Base-by-base conservation (phyloP, 1,284 basidiomycete species). In the Rhodotorula sp. region DNA sequence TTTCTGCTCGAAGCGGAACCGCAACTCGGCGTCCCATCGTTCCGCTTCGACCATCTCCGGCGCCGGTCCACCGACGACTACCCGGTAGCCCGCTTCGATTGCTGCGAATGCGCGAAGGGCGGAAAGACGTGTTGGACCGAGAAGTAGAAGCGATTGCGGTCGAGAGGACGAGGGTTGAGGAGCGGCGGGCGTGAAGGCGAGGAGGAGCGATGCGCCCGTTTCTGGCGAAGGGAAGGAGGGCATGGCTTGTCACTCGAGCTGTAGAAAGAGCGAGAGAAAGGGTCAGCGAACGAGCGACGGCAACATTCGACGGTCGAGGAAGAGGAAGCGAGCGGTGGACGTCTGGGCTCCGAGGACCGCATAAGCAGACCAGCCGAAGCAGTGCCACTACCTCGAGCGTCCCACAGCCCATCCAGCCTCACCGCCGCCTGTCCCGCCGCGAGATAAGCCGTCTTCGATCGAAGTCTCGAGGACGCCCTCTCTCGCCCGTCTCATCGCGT, bases 31-130 rank as follows among this genome's bases (percentile, higher is more conserved):
- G 79, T 89, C 89, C 3, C 86, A 79, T 78, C 73, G 0, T 46
- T 9, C 54, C 22, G 30, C 11, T 30, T 20, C 40, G 22, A 34
- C n/a, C 76, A 13, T 10, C 85, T 84, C 1, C 84, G 86, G 40
- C 80, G 83, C 0, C 82, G 62, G 53, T 2, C 77, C 82, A 4
- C 91, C 79, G 34, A 96, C 81, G 40, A 89, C 80, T 40, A 95
- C 92, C 18, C 79, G 77, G 2, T 90, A 88, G 65, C 89, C 89
- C 0, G 93, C 89, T 78, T 95, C 92, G 53, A 95, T 84, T 7
- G 91, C 88, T 4, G 89, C 83, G 76, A 90, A 90, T 9, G 89
- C 88, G 50, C 94, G 86, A 31, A 86, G 86, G 0, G 92, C 91
- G 0, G 92, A 92, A 1, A 96, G 85, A 20, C 85, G 77, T 46